These are phyloP conservation scores for Colletotrichum somersetense DNA, from an alignment of 2,329 filamentous ascomycete genomes.

Conservation along the genomic window DNA sequence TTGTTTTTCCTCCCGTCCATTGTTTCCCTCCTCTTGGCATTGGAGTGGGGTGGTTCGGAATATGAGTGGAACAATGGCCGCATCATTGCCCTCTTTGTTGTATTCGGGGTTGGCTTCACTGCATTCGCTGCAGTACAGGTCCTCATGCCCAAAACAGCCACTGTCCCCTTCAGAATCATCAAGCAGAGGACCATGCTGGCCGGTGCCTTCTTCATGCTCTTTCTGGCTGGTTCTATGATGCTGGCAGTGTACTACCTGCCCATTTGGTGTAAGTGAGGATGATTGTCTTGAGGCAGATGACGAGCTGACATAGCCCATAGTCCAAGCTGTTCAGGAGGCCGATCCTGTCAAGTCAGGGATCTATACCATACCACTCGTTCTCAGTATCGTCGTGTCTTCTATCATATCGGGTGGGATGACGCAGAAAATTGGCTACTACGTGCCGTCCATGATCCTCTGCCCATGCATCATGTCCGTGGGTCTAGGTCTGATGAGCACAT, in stretches of 20 bases:
- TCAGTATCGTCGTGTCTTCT: conserved; percentile 66
- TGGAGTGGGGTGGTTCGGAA: conserved; percentile 72
- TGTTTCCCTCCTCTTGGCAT: conserved; percentile 70
- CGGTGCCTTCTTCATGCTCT: conserved; percentile 60
- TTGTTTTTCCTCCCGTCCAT: conserved; percentile 70
- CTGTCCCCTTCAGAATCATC: conserved; percentile 67
- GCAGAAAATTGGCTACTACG: conserved; percentile 70
- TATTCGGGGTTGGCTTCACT: conserved; percentile 61
- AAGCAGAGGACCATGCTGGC: conserved; percentile 66
- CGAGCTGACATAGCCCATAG: conserved; percentile 47
- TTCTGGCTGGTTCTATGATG: conserved; percentile 64
- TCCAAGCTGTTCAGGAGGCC: conserved; percentile 68
- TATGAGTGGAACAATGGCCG: conserved; percentile 66
- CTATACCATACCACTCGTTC: conserved; percentile 68
- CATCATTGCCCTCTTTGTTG: conserved; percentile 65
- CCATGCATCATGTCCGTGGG: conserved; percentile 65
- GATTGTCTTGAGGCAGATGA: neutral
- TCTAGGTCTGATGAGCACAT: conserved; percentile 69
- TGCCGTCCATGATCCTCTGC: conserved; percentile 66
- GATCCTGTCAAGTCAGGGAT: conserved; percentile 67
- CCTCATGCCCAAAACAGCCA: conserved; percentile 66
- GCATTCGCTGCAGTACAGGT: conserved; percentile 66
- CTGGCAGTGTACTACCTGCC: conserved; percentile 67
- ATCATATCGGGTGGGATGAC: conserved; percentile 62
- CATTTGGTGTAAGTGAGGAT: conserved; percentile 63